Evolutionary conservation across 768 basidiomycete species (phyloP).

Genomic region (Termitomyces sp.): DNA sequence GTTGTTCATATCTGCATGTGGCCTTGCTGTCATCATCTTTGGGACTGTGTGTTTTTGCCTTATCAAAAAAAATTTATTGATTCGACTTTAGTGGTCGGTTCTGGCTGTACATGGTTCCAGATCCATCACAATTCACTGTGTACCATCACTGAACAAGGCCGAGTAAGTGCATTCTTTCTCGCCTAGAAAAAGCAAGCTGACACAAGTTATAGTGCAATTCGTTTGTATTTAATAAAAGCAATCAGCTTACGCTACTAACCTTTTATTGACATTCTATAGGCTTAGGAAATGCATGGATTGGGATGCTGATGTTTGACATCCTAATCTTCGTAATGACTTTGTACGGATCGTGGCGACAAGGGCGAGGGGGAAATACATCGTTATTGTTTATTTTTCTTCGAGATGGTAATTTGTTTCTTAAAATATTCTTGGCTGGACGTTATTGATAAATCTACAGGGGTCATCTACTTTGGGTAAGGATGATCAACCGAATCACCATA

Average conservation of each 20-base stretch:
- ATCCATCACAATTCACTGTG: slow-evolving; percentile 9
- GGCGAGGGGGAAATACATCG: slow-evolving; percentile 13
- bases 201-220: slow-evolving; percentile 10
- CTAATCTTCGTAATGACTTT: slow-evolving; percentile 36
- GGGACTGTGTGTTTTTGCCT: slow-evolving; percentile 10
- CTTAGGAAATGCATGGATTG: slow-evolving; percentile 33
- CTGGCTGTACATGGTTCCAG: slow-evolving; percentile 1
- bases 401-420: slow-evolving; percentile 28
- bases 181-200: background rate
- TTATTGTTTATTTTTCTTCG: slow-evolving; percentile 33
- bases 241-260: background rate
- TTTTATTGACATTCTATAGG: slow-evolving; percentile 14
- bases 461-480: slow-evolving; percentile 37
- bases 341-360: slow-evolving; percentile 26
- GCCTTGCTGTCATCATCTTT: slow-evolving; percentile 22
- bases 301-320: slow-evolving; percentile 35
- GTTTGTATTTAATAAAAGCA: slow-evolving; percentile 7
- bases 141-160: slow-evolving; percentile 15
- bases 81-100: slow-evolving; percentile 19
- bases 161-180: slow-evolving; percentile 13
- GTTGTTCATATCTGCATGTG: slow-evolving; percentile 19
- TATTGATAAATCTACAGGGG: slow-evolving; percentile 19
- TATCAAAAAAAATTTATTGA: background rate
- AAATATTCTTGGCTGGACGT: background rate
- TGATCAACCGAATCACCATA: background rate